Base-by-base conservation (phyloP, 2,329 filamentous ascomycete species). In the Furcasterigmium furcatum region DNA sequence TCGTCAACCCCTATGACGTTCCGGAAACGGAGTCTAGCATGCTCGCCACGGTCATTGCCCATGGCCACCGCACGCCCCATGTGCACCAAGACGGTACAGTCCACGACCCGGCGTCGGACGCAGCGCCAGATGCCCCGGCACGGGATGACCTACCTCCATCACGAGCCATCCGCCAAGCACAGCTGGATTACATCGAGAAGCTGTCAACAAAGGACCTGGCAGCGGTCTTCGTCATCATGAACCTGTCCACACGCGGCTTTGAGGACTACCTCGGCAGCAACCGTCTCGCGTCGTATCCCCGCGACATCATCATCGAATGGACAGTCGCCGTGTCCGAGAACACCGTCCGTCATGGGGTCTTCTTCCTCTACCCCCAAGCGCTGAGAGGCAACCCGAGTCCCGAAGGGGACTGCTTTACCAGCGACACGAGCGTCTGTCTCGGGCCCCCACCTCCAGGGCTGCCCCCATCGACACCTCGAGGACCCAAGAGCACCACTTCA, bases 271-370 rank as follows among this genome's bases (percentile, higher is more conserved):
- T 42, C 9, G 40, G 40, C 10, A 21, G n/a, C 19, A 34, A 20
- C 16, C 40, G 40, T 4, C 36, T 43, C 30, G 32, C n/a, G n/a
- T 21, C 32, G 10, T 35, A 35, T 22, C 41, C 41, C 14, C 41
- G 32, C 8, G 29, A 27, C 32, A 10, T 43, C 9, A 20, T 36
- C 18, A 16, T 14, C 6, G 50, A 52, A 44, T 46, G 44, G 50
- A 44, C 43, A 4, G 42, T 51, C 6, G 46, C 46, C 18, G 46
- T 51, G 24, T 48, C 46, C 4, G 50, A 52, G 36, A 51, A 51
- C 24, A 44, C 44, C 5, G 38, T 49, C 19, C 44, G 50, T 3
- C 50, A 52, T 35, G 50, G 50, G 19, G 34, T 46, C 2, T 51
- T 51, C 25, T 52, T 52, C 36, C 24, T 52, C 4, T 29, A 49